Evolutionary conservation across 2,329 filamentous ascomycete species (phyloP).

Genomic region (Stachybotrys elegans): DNA sequence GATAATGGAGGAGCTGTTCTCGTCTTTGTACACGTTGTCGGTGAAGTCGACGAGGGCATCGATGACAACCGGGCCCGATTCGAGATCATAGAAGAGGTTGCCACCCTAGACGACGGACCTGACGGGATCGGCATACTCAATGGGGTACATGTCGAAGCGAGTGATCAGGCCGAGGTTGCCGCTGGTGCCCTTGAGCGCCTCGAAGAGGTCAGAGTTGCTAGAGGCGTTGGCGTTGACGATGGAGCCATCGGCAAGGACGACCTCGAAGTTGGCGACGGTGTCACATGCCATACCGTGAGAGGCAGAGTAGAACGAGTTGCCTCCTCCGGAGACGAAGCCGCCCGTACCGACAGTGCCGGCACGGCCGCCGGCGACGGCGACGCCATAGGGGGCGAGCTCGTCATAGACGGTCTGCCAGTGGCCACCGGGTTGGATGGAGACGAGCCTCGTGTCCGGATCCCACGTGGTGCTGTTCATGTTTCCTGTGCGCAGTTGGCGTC

Average conservation of each 20-base stretch:
- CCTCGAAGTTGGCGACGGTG: conserved; percentile 33
- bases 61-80: conserved; percentile 14
- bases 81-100: conserved; percentile 19
- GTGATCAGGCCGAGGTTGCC: conserved; percentile 39
- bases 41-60: conserved; percentile 27
- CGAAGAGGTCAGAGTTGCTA: conserved; percentile 36
- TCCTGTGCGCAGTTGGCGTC: conserved; percentile 13
- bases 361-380: conserved; percentile 28
- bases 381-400: conserved; percentile 23
- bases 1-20: conserved; percentile 25
- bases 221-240: conserved; percentile 36
- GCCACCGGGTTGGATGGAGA: conserved; percentile 27
- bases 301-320: conserved; percentile 29
- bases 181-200: conserved; percentile 41
- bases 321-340: conserved; percentile 29
- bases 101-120: conserved; percentile 26
- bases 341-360: conserved; percentile 30
- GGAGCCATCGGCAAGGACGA: conserved; percentile 37
- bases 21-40: conserved; percentile 22
- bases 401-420: conserved; percentile 33
- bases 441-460: conserved; percentile 20
- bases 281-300: conserved; percentile 31
- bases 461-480: conserved; percentile 24
- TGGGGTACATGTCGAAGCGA: conserved; percentile 24
- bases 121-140: conserved; percentile 18